Conservation (phyloP, 2,329 filamentous ascomycete genomes). For the Paraconiothyrium sp. region DNA sequence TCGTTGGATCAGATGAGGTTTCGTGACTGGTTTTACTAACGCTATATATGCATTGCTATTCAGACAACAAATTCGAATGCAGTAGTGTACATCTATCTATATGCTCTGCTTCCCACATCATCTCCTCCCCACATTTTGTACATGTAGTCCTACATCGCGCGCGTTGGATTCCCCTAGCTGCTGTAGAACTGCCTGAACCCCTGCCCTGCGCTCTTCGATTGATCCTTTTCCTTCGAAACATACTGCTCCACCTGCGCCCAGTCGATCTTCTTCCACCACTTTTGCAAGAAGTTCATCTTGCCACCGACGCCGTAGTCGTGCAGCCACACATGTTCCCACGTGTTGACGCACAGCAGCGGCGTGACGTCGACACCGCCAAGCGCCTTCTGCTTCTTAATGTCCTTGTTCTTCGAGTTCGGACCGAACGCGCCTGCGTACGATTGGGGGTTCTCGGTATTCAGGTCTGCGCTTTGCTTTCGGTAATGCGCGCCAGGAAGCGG, state of each 20-base stretch:
- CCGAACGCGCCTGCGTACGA: constrained; percentile 54
- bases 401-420: constrained; percentile 32
- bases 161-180: constrained; percentile 21
- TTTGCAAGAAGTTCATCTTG: constrained; percentile 78
- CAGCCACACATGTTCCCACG: constrained; percentile 95
- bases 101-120: background rate
- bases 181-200: constrained; percentile 24
- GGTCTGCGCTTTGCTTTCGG: constrained; percentile 73
- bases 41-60: background rate
- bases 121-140: background rate
- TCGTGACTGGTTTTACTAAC: background rate
- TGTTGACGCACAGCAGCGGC: constrained; percentile 90
- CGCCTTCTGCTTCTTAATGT: constrained; percentile 55
- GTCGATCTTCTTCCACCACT: constrained; percentile 89
- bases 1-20: too few species aligned
- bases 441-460: constrained; percentile 66
- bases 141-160: constrained; percentile 15
- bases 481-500: constrained; percentile 88
- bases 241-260: constrained; percentile 74
- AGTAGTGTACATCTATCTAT: constrained; percentile 18
- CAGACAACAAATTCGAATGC: background rate
- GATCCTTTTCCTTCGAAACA: constrained; percentile 20
- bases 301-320: constrained; percentile 80
- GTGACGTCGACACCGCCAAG: constrained; percentile 74
- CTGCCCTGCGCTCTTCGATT: constrained; percentile 5